Percentiles rank a stretch among this genome's conserved stretches.
These are phyloP conservation scores for Phytophthora constricta DNA, from an alignment of 352 stramenopile species.

Conservation along the genomic window DNA sequence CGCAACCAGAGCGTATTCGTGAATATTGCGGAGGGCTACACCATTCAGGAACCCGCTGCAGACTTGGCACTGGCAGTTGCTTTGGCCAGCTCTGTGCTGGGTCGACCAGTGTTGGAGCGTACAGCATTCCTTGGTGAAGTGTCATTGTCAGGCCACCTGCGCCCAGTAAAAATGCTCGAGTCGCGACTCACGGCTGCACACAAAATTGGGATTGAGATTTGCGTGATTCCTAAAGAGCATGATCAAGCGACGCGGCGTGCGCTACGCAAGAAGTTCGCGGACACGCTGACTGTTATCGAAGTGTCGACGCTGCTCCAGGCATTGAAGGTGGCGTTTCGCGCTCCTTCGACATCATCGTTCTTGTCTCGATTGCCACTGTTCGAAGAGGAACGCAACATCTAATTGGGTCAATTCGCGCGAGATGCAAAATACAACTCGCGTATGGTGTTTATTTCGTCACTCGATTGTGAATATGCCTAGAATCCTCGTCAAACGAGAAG, in stretches of 20 bases:
- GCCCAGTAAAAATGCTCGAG: constrained; percentile 86
- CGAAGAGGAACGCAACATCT: neutral
- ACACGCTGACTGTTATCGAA: constrained; percentile 65
- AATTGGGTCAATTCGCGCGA: too few species aligned
- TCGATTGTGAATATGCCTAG: too few species aligned
- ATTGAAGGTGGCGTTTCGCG: constrained; percentile 61
- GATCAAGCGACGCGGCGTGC: constrained; percentile 49
- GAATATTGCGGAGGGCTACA: constrained; percentile 86
- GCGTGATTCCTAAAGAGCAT: constrained; percentile 71
- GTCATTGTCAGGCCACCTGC: constrained; percentile 78
- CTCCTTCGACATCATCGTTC: constrained; percentile 22
- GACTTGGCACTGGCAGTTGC: constrained; percentile 81
- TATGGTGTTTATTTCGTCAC: too few species aligned
- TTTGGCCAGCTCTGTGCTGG: constrained; percentile 71
- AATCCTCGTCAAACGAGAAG: too few species aligned
- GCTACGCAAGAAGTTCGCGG: constrained; percentile 59
- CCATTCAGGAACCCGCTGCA: constrained; percentile 80
- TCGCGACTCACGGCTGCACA: constrained; percentile 75
- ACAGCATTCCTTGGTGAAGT: constrained; percentile 83
- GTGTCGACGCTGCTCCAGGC: constrained; percentile 70
- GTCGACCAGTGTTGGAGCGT: constrained; percentile 57
- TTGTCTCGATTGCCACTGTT: constrained; percentile 13
- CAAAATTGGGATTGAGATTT: constrained; percentile 81
- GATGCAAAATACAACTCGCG: too few species aligned
- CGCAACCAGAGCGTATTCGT: constrained; percentile 86